Evolutionary conservation across 805 yeast genomes (phyloP).

Genomic region (Wickerhamiella siamensis): DNA sequence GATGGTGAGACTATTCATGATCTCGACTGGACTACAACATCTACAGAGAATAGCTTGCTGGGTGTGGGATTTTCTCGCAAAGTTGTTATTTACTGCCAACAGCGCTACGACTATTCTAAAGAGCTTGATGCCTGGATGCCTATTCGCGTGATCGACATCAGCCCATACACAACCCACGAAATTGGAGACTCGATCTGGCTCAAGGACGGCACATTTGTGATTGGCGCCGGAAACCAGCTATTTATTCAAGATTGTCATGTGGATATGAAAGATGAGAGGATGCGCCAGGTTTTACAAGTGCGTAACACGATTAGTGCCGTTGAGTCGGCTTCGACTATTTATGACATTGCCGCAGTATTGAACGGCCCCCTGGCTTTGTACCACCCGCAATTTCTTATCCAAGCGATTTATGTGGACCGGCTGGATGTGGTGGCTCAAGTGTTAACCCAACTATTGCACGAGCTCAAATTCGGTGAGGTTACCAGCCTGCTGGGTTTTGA

Average conservation of each 20-base stretch:
- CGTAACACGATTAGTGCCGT: constrained; percentile 22
- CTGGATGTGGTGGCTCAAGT: constrained; percentile 41
- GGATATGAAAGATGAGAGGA: constrained; percentile 39
- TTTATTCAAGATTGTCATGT: constrained; percentile 63
- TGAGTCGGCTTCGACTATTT: constrained; percentile 26
- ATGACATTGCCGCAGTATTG: constrained; percentile 58
- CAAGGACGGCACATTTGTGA: constrained; percentile 58
- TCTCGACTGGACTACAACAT: constrained; percentile 76
- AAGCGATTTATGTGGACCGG: constrained; percentile 53
- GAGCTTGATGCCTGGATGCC: constrained; percentile 62
- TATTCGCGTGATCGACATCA: constrained; percentile 57
- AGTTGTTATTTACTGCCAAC: constrained; percentile 60
- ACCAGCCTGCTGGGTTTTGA: constrained; percentile 19
- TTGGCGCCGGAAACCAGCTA: constrained; percentile 82
- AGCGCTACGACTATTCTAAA: constrained; percentile 81
- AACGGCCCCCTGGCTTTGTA: constrained; percentile 85
- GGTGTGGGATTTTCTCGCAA: constrained; percentile 61
- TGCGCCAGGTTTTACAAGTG: constrained; percentile 43
- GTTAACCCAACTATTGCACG: constrained; percentile 37
- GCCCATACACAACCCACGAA: constrained; percentile 55
- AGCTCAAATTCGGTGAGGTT: constrained; percentile 32
- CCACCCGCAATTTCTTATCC: constrained; percentile 83
- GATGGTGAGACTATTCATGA: constrained; percentile 39
- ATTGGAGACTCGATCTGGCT: constrained; percentile 90
- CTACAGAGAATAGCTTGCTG: constrained; percentile 50